phyloP scores from a whole-genome alignment of 306 rosid genomes.

The Mimosa pudica region DNA sequence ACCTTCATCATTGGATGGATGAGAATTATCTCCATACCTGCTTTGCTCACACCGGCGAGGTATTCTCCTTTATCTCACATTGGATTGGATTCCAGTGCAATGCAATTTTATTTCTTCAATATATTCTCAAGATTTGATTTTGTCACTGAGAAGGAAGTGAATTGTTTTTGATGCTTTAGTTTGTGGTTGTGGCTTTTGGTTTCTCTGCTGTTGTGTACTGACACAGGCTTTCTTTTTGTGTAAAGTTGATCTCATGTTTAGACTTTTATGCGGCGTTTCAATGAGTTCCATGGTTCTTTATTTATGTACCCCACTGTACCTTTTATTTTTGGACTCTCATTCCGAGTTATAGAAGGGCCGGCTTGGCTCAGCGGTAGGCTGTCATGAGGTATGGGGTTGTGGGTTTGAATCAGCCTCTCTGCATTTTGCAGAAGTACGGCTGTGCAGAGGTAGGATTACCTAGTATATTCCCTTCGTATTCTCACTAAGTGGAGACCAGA shows the following conservation, averaged over 20 bases:
- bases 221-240: conserved; percentile 10
- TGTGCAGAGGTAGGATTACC: too few relatives aligned
- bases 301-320: background rate
- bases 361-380: too few relatives aligned
- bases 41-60: conserved; percentile 89
- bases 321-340: conserved; percentile 6
- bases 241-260: background rate
- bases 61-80: background rate
- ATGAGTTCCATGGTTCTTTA: conserved; percentile 24
- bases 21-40: conserved; percentile 75
- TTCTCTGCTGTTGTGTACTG: background rate
- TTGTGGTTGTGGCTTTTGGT: background rate
- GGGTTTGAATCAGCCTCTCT: too few relatives aligned
- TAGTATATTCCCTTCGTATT: too few relatives aligned
- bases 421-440: too few relatives aligned
- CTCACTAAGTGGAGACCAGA: too few relatives aligned
- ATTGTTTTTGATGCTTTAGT: background rate
- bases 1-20: conserved; percentile 93
- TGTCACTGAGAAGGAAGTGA: background rate
- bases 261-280: background rate
- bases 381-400: too few relatives aligned
- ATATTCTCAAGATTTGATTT: conserved; percentile 3
- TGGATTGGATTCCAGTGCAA: background rate
- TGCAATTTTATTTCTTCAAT: background rate
- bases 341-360: background rate